These are phyloP conservation scores for Podospora sp. DNA, from an alignment of 495 filamentous ascomycete genomes.

Conservation along the genomic window DNA sequence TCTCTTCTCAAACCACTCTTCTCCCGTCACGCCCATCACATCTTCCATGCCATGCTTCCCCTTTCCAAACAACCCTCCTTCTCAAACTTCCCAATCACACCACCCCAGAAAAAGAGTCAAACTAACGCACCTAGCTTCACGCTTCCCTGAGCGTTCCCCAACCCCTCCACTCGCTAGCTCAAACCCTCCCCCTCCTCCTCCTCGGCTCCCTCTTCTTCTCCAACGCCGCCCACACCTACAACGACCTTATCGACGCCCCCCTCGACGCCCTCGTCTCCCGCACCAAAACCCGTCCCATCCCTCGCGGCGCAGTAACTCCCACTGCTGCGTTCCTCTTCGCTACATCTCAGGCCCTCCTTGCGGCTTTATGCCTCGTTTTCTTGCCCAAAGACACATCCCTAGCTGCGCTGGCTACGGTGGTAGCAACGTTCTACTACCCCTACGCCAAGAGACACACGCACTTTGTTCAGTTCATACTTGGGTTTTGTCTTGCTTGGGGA, in stretches of 20 bases:
- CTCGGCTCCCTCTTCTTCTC: conserved; percentile 46
- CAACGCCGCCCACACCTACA: conserved; percentile 46
- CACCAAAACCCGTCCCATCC: conserved; percentile 42
- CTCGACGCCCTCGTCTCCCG: conserved; percentile 41
- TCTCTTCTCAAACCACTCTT: too few species aligned
- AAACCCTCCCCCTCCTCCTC: too few species aligned
- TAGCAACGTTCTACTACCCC: conserved; percentile 43
- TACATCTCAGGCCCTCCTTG: conserved; percentile 28
- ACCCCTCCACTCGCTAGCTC: too few species aligned
- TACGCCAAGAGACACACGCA: conserved; percentile 47
- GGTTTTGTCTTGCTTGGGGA: conserved; percentile 41
- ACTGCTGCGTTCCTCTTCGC: conserved; percentile 41
- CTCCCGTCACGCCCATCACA: conserved; percentile 30
- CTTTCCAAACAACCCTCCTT: conserved; percentile 24
- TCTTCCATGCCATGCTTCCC: too few species aligned
- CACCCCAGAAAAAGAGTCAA: too few species aligned
- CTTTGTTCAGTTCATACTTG: conserved; percentile 45
- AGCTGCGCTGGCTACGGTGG: conserved; percentile 35
- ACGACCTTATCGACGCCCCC: conserved; percentile 47
- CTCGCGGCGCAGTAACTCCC: conserved; percentile 41
- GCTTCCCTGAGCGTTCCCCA: too few species aligned
- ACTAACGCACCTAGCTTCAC: too few species aligned
- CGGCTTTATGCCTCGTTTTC: conserved; percentile 25
- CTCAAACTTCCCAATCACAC: conserved; percentile 20
- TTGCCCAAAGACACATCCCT: neutral